Base-by-base conservation (phyloP, 2,329 filamentous ascomycete genomes). In the Neofusicoccum sp. region DNA sequence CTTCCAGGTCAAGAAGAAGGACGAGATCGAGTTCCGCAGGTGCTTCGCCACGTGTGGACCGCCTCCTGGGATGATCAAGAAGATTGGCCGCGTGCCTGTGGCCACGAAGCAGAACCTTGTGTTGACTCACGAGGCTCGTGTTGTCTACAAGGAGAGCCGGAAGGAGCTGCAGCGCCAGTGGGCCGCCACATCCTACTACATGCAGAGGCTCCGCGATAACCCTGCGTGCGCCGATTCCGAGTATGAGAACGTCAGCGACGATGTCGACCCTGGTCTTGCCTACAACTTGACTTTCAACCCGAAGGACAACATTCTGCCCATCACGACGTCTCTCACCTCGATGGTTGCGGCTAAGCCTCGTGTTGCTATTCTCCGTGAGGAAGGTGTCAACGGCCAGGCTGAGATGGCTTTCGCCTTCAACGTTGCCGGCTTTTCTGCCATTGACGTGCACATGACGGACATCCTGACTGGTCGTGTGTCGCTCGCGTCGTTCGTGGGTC, bases 401-500 rank as follows among this genome's bases (percentile, higher is more conserved):
- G 95, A 99, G 75, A 96, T 99, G 91, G 95, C 95, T 1, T 98
- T 96, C 71, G 92, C 93, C 51, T 98, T 98, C 82, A 87, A 89
- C 65, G 87, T 87, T 36, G 93, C 95, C 44, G 93, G 93, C 38
- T 98, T 98, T 78, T 88, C 92, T 53, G 86, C 93, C 12, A 85
- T 98, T 48, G 93, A 99, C 71, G 89, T 98, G 1, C 93, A 97
- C 81, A 98, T 99, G 95, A 95, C 89, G 3, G 93, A 98, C 69
- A 82, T 89, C 51, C 87, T 98, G 60, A 86, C 91, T 26, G 86
- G 86, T 9, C 89, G 90, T 14, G 86, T 90, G 63, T 92, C 90
- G 0, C 86, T 99, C 7, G 83, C 87, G 41, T 88, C 87, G 64
- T 97, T 97, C 74, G 87, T 88, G 33, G 95, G 95, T 66, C 83